phyloP scores from a whole-genome alignment of 169 alveolate species.

The Perkinsus chesapeaki region DNA sequence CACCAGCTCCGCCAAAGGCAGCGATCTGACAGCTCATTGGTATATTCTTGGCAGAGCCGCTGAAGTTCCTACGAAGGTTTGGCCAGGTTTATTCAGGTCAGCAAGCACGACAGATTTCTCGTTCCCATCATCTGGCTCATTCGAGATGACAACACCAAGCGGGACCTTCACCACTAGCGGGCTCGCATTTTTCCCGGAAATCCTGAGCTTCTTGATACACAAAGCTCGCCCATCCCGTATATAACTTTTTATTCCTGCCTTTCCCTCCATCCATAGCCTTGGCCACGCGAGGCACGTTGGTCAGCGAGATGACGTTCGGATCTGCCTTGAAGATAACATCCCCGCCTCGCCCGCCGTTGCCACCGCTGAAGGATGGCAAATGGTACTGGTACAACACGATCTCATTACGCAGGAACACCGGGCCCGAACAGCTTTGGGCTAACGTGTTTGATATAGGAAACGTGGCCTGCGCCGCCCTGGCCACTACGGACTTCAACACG shows the following conservation, averaged over 20 bases:
- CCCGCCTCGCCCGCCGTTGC: constrained; percentile 4
- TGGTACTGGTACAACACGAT: not conserved
- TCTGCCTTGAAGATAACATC: constrained; percentile 2
- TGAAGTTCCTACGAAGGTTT: not conserved
- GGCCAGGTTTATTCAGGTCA: not conserved
- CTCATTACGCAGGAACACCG: not conserved
- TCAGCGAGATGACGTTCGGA: not conserved
- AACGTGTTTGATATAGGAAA: constrained; percentile 3
- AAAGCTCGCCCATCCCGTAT: not conserved
- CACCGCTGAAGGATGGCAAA: not conserved
- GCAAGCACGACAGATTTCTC: not conserved
- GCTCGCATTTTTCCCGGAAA: not conserved
- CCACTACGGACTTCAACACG: not conserved
- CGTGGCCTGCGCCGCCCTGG: constrained; percentile 1
- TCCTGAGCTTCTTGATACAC: not conserved
- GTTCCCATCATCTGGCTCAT: not conserved
- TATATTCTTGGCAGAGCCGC: not conserved
- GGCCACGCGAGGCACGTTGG: not conserved
- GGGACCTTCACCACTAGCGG: constrained; percentile 4
- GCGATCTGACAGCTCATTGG: not conserved
- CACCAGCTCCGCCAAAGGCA: constrained; percentile 7
- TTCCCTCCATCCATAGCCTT: not conserved
- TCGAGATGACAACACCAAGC: not conserved
- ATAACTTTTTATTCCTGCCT: not conserved
- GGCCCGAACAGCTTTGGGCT: constrained; percentile 7